Evolutionary conservation across 192 early-diverging fungal species (phyloP), one percentile per base, ranked within the genome.

Genomic region (Diversispora epigaea): DNA sequence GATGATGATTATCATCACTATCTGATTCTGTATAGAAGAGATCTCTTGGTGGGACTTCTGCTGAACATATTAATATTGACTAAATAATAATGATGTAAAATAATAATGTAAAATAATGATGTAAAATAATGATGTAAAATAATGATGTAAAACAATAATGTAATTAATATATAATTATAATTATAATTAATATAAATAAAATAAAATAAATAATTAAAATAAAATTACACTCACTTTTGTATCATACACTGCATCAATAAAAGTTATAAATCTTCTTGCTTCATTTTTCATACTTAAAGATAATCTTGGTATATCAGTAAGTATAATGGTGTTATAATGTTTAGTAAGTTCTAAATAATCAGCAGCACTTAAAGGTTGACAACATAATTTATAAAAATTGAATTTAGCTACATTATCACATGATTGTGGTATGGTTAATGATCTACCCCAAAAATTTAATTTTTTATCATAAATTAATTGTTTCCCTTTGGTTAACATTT

Each of bases 231-330:
- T 17, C 39, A 75, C 73, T 50, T 65, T 90, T 8, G 88, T 86
- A 65, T 98, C 95, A 80, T 98, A 98, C 67, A 97, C 80, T 8
- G 94, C 89, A 78, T 98, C 97, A 67, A 98, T 88, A 10, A 98
- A 81, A 4, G 95, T 98, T 73, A 98, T 98, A 65, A 97, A 93
- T 14, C 97, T 87, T 6, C 95, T 85, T 4, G 94, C 94, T 73
- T 97, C 94, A 76, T 95, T 93, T 66, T 79, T 78, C 62, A 80
- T 74, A 10, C 66, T 70, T 63, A 88, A 79, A 47, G 79, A 50
- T 93, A 92, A 87, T 12, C 82, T 82, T 14, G 93, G 93, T 32
- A 94, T 89, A 63, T 91, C 86, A 25, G 93, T 92, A 32, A 98
- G 76, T 5, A 98, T 77, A 21, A 99, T 68, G 3, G 88, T 90